These are phyloP conservation scores for Colletotrichum siamense DNA, from an alignment of 2,329 filamentous ascomycete species.

Conservation along the genomic window DNA sequence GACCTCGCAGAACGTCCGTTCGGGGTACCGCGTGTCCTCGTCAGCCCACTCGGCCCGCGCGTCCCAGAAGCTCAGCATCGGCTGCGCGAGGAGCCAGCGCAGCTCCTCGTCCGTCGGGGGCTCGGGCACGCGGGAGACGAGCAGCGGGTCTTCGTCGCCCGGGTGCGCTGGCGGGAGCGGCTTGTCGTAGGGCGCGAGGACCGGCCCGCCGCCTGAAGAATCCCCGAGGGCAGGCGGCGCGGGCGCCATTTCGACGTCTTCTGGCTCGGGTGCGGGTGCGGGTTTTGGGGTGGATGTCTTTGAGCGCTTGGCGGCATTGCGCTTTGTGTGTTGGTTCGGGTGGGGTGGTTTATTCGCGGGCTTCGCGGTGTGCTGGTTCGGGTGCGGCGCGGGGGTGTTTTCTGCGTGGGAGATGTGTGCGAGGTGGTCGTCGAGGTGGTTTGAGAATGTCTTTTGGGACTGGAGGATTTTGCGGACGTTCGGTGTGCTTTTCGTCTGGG, in stretches of 20 bases:
- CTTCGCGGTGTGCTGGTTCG: constrained; percentile 31
- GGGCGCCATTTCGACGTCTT: constrained; percentile 48
- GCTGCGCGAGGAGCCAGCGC: constrained; percentile 64
- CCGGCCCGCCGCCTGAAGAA: constrained; percentile 10
- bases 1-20: constrained; percentile 75
- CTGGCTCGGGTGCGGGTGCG: neutral
- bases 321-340: constrained; percentile 22
- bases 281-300: constrained; percentile 17
- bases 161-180: constrained; percentile 45
- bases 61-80: constrained; percentile 72
- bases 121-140: constrained; percentile 62
- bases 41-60: constrained; percentile 55
- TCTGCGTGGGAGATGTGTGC: constrained; percentile 60
- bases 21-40: constrained; percentile 55
- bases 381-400: constrained; percentile 33
- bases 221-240: constrained; percentile 25
- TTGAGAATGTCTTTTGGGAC: constrained; percentile 83
- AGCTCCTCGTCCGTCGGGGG: constrained; percentile 67
- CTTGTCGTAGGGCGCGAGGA: constrained; percentile 39
- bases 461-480: constrained; percentile 79
- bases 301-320: constrained; percentile 21
- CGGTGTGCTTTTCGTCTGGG: constrained; percentile 65
- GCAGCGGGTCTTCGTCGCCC: constrained; percentile 61
- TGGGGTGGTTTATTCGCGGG: constrained; percentile 24
- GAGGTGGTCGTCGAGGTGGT: constrained; percentile 81